These are phyloP conservation scores for Echinosophora koreensis DNA, from an alignment of 306 rosid species.

Conservation along the genomic window DNA sequence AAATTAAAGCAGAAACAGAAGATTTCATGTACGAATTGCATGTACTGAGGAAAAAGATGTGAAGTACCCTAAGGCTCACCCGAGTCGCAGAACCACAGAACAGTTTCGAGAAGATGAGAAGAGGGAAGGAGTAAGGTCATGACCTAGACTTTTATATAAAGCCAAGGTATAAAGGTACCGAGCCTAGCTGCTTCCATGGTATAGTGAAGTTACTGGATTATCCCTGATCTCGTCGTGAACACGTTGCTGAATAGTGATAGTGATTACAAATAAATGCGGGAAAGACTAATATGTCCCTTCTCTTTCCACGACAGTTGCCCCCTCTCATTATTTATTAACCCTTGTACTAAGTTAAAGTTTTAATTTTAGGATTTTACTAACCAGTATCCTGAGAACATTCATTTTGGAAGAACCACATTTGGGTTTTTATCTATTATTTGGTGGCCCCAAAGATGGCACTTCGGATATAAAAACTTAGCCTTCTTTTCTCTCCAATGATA, in stretches of 20 bases:
- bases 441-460: too few species aligned
- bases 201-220: conserved; percentile 45
- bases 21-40: neutral
- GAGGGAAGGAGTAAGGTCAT: neutral
- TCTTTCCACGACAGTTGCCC: too few species aligned
- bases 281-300: too few species aligned
- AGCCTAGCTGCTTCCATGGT: conserved; percentile 43
- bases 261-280: too few species aligned
- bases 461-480: too few species aligned
- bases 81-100: conserved; percentile 62
- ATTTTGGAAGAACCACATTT: too few species aligned
- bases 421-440: too few species aligned
- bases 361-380: too few species aligned
- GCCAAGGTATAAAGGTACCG: conserved; percentile 16
- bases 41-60: neutral
- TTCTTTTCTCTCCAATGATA: too few species aligned
- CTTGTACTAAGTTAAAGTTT: too few species aligned
- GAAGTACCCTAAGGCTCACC: conserved; percentile 63
- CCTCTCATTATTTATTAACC: too few species aligned
- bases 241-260: neutral
- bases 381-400: too few species aligned
- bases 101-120: conserved; percentile 47
- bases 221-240: conserved; percentile 39
- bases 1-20: neutral
- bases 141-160: conserved; percentile 48